phyloP scores from a whole-genome alignment of 306 rosid genomes.

The Quercus robur region DNA sequence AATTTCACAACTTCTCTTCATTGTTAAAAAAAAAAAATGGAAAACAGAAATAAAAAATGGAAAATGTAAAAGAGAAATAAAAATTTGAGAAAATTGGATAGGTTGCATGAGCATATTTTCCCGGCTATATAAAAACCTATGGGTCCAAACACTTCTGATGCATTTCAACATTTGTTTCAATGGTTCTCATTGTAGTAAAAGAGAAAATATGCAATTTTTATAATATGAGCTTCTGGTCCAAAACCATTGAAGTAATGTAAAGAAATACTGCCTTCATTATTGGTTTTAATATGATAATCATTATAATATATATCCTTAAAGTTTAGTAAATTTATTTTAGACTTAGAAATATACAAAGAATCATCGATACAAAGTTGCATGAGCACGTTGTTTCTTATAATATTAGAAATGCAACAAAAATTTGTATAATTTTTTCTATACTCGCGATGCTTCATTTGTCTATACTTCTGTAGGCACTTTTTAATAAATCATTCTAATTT shows the following conservation, averaged over 20 bases:
- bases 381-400: neutral
- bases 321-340: too few species aligned
- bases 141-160: too few species aligned
- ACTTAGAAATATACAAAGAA: too few species aligned
- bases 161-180: too few species aligned
- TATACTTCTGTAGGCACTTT: neutral
- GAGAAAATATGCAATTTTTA: too few species aligned
- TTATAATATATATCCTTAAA: neutral
- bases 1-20: neutral
- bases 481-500: neutral
- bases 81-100: neutral
- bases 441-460: constrained; percentile 2
- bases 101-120: neutral
- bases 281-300: neutral
- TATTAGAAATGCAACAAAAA: neutral
- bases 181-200: too few species aligned
- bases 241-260: too few species aligned
- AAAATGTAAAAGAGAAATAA: neutral
- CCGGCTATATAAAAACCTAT: neutral
- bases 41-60: neutral
- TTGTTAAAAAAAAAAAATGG: neutral
- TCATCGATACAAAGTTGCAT: neutral
- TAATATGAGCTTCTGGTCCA: too few species aligned
- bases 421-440: neutral
- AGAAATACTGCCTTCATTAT: too few species aligned